A percentile compares a stretch with the other conserved stretches of the same genome.
Evolutionary conservation across 2,329 filamentous ascomycete genomes (phyloP).

Genomic region (Penicillium sp.): DNA sequence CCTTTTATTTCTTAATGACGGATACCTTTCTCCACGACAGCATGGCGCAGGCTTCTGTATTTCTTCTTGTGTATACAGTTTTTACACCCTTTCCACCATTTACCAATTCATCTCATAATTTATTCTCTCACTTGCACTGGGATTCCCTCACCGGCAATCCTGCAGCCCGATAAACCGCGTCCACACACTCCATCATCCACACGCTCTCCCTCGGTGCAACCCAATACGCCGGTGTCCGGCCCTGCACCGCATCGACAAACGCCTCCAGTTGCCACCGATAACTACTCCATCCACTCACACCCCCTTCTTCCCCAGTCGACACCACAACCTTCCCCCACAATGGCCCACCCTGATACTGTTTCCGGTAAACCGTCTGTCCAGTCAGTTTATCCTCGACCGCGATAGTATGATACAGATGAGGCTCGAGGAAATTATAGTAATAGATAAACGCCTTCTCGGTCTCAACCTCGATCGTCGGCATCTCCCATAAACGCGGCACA

Average conservation of each 20-base stretch:
- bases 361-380: background rate
- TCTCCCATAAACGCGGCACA: background rate
- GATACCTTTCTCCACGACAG: slow-evolving; percentile 25
- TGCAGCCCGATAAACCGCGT: background rate
- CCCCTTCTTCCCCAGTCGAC: background rate
- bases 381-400: background rate
- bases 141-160: background rate
- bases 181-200: background rate
- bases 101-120: background rate
- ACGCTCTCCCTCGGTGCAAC: background rate
- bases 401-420: background rate
- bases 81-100: slow-evolving; percentile 1
- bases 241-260: background rate
- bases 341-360: background rate
- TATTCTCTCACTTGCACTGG: background rate
- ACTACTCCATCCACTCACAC: background rate
- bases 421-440: background rate
- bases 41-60: slow-evolving; percentile 20
- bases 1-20: slow-evolving; percentile 20
- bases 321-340: background rate
- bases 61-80: slow-evolving; percentile 6
- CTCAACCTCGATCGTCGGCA: background rate
- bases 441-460: background rate
- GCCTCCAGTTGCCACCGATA: background rate
- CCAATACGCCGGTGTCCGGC: background rate